These are phyloP conservation scores for Phyllachora maydis DNA, from an alignment of 2,329 filamentous ascomycete genomes.

Conservation along the genomic window DNA sequence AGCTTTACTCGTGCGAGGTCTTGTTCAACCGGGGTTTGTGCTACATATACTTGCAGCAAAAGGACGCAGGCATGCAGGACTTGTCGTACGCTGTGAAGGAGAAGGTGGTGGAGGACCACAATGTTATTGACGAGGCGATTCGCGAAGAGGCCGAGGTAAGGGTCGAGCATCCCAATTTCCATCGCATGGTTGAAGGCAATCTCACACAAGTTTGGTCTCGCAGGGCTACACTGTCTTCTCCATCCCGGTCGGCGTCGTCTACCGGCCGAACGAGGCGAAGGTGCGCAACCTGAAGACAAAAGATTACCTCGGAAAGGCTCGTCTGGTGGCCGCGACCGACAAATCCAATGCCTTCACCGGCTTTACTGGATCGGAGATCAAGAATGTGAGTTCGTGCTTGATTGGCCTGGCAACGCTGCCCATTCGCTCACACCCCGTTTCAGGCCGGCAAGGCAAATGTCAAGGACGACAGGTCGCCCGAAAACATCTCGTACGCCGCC, in stretches of 20 bases:
- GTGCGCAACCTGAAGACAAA: constrained; percentile 97
- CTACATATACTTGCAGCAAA: constrained; percentile 91
- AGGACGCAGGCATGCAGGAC: constrained; percentile 78
- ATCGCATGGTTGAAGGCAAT: neutral
- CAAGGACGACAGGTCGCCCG: constrained; percentile 62
- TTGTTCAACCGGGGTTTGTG: constrained; percentile 93
- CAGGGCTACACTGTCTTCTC: constrained; percentile 97
- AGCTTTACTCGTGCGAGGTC: constrained; percentile 91
- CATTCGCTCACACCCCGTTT: no score
- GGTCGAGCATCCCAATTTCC: neutral
- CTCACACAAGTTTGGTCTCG: constrained; percentile 1
- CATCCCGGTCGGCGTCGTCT: constrained; percentile 87
- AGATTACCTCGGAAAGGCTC: constrained; percentile 92
- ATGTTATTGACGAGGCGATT: constrained; percentile 96
- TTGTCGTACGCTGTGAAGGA: constrained; percentile 80
- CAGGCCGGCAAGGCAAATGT: constrained; percentile 28
- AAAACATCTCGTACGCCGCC: constrained; percentile 79
- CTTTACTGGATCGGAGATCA: constrained; percentile 60
- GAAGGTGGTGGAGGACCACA: constrained; percentile 89
- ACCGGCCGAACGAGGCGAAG: constrained; percentile 90
- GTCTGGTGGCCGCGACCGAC: constrained; percentile 75
- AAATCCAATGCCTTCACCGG: constrained; percentile 63
- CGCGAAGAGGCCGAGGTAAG: constrained; percentile 74
- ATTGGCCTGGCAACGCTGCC: no score
- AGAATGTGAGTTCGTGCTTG: no score